phyloP scores from a whole-genome alignment of 192 early-diverging fungal genomes.

The Chytriomyces sp. region DNA sequence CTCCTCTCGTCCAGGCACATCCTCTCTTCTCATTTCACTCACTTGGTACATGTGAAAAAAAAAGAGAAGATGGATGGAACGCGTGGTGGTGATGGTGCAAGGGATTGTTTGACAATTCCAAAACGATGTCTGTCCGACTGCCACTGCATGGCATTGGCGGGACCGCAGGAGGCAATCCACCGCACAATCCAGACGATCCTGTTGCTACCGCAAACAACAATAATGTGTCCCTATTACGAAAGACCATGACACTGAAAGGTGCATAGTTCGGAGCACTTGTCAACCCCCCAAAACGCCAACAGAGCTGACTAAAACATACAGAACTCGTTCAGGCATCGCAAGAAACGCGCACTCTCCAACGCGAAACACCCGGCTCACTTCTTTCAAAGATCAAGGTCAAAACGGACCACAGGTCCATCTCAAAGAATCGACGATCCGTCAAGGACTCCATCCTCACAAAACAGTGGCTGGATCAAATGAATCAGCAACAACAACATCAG shows the following conservation, averaged over 20 bases:
- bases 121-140: no score
- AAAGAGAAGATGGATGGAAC: no score
- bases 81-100: no score
- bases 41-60: no score
- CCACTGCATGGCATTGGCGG: no score
- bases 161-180: no score
- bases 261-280: background rate
- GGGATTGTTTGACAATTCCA: no score
- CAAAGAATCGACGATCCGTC: background rate
- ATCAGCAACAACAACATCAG: background rate
- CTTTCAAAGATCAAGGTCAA: conserved; percentile 46
- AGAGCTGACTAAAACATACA: conserved; percentile 12
- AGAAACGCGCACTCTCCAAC: conserved; percentile 31
- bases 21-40: no score
- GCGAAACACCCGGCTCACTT: conserved; percentile 40
- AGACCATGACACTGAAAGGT: conserved; percentile 36
- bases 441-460: conserved; percentile 4
- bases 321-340: conserved; percentile 47
- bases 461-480: conserved; percentile 5
- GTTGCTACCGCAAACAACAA: background rate
- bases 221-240: conserved; percentile 20
- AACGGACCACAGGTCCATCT: conserved; percentile 28
- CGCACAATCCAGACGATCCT: background rate
- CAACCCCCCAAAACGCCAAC: background rate
- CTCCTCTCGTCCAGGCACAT: no score